Evolutionary conservation across 257 asterid species (phyloP).

Genomic region (Lavandula angustifolia): DNA sequence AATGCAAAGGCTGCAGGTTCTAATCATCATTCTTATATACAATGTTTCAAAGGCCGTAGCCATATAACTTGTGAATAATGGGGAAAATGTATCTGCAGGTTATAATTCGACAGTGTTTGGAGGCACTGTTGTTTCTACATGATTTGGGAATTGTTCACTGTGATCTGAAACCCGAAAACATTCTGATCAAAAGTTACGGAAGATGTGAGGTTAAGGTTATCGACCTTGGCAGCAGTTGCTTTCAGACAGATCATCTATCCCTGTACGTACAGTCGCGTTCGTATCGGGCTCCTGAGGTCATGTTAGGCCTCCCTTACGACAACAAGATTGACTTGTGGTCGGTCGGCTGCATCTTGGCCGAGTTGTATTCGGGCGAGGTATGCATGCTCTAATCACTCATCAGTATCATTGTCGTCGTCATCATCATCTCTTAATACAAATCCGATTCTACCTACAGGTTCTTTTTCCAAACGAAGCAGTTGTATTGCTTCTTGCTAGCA

Average conservation of each 20-base stretch:
- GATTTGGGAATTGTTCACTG: constrained; percentile 82
- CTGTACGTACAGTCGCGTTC: constrained; percentile 87
- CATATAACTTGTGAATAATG: neutral
- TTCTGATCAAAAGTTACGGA: constrained; percentile 73
- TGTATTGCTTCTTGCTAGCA: constrained; percentile 65
- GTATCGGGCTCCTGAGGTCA: constrained; percentile 90
- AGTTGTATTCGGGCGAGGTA: constrained; percentile 88
- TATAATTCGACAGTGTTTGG: constrained; percentile 73
- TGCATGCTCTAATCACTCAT: no score
- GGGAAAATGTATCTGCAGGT: constrained; percentile 43
- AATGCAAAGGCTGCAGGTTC: constrained; percentile 76
- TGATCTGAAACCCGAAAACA: constrained; percentile 89
- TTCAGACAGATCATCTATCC: constrained; percentile 65
- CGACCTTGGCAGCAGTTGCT: constrained; percentile 96
- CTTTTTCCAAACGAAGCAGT: constrained; percentile 82
- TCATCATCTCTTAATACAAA: neutral
- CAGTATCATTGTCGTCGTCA: neutral
- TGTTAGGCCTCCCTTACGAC: constrained; percentile 76
- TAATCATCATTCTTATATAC: neutral
- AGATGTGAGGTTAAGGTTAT: constrained; percentile 81
- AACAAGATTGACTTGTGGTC: constrained; percentile 89
- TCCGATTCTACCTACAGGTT: constrained; percentile 52
- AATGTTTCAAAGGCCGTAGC: no score
- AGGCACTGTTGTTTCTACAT: constrained; percentile 67
- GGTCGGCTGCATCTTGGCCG: constrained; percentile 82